Conservation (phyloP, 1,284 basidiomycete genomes). For the Lignosus rhinocerotis region DNA sequence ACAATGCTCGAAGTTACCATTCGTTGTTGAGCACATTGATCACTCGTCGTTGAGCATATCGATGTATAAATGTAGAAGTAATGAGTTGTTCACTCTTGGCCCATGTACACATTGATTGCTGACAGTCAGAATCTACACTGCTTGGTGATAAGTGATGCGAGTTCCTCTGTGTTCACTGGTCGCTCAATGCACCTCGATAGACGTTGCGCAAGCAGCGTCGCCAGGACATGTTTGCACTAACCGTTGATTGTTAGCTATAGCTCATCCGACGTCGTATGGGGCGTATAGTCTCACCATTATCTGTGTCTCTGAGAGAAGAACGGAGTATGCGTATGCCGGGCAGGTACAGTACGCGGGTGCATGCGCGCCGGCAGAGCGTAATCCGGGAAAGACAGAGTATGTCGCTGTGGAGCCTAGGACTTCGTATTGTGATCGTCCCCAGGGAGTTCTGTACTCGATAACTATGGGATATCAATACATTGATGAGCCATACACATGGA, state of each 20-base stretch:
- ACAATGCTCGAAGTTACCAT: background rate
- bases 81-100: background rate
- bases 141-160: constrained; percentile 34
- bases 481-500: too few species aligned
- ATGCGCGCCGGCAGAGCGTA: constrained; percentile 37
- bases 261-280: too few species aligned
- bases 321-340: constrained; percentile 66
- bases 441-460: constrained; percentile 57
- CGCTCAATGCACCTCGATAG: constrained; percentile 53
- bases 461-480: constrained; percentile 42
- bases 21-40: background rate
- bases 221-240: constrained; percentile 80
- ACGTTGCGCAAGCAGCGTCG: constrained; percentile 56
- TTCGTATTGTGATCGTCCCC: constrained; percentile 60
- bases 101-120: background rate
- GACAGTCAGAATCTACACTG: constrained; percentile 15
- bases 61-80: background rate
- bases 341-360: constrained; percentile 68
- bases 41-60: background rate
- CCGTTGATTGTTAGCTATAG: background rate
- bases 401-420: constrained; percentile 64
- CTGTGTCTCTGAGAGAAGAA: constrained; percentile 57
- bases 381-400: constrained; percentile 59
- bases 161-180: constrained; percentile 45
- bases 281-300: constrained; percentile 52